Evolutionary conservation across 2,329 filamentous ascomycete genomes (phyloP), one percentile per base, ranked within the genome.

Genomic region (Colletotrichum truncatum): DNA sequence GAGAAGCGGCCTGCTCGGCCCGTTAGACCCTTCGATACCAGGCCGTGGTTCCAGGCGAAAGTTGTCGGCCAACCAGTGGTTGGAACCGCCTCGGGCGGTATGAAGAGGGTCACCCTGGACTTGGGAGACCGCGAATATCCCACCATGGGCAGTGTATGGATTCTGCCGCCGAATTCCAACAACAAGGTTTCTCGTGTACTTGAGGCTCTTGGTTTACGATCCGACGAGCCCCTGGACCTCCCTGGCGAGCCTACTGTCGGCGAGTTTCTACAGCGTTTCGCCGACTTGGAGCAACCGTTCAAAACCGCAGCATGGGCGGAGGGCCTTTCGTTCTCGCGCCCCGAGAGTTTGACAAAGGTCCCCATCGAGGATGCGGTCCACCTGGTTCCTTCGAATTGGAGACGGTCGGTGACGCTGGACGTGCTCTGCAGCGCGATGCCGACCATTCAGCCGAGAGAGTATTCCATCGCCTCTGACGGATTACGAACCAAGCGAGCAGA

Each of bases 141-240:
- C 9, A 65, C 62, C 14, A 65, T 65, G 62, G 57, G 57, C 4
- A 65, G 62, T 9, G 38, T 65, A 5, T 65, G 62, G 62, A 62
- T 65, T n/a, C 49, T 65, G 16, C 62, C 62, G 1, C 62, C 62
- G 11, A 65, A 65, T 28, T 62, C 57, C n/a, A 49, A 34, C 26
- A 62, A 54, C 41, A 65, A 62, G 34, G 62, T 65, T 28, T 65
- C 62, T 18, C 41, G 62, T 25, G 62, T 65, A 4, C 41, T 65
- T 21, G 49, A 45, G 11, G 57, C 62, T 0, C 48, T 65, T 2
- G 43, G 62, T 4, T 9, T 62, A 8, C 34, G 23, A 16, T 28
- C 34, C 9, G 62, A 65, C 1, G 62, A 65, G 34, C 12, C 45
- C 12, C 7, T 62, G 14, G 12, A 9, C 10, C 26, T 65, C 4